Conservation (phyloP, 306 rosid species). For the Vicia villosa region DNA sequence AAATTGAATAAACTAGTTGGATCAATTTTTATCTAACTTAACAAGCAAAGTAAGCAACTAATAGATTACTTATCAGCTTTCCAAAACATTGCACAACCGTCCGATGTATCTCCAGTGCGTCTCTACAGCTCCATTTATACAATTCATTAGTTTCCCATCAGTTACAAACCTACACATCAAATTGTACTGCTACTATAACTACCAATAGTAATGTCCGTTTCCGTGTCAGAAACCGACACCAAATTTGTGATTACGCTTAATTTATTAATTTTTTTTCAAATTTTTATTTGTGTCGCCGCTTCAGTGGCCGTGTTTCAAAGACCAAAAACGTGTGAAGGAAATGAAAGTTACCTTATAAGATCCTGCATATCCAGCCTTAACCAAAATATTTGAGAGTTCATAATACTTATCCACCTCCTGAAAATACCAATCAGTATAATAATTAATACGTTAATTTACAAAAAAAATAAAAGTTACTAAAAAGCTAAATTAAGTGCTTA, state of each 20-base stretch:
- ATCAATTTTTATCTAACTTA: slow-evolving; percentile 30
- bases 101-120: slow-evolving; percentile 77
- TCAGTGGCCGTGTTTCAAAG: no score
- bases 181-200: neutral
- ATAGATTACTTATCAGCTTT: slow-evolving; percentile 67
- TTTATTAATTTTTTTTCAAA: no score
- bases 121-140: slow-evolving; percentile 56
- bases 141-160: slow-evolving; percentile 38
- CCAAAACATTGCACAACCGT: slow-evolving; percentile 92
- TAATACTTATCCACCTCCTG: slow-evolving; percentile 89
- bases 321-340: neutral
- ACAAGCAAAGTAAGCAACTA: slow-evolving; percentile 25
- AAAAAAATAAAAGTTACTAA: no score
- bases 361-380: slow-evolving; percentile 72
- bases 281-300: no score
- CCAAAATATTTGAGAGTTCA: slow-evolving; percentile 62
- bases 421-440: neutral
- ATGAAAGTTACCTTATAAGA: slow-evolving; percentile 62
- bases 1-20: slow-evolving; percentile 8
- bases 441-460: no score
- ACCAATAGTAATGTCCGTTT: no score
- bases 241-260: no score
- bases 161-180: slow-evolving; percentile 4
- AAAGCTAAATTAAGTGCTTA: neutral
- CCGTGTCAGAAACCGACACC: no score